These are phyloP conservation scores for rapeseed (Brassica napus) DNA, from an alignment of 345 rosid species.

Conservation along the genomic window Da-Ae NC_063442.1:40247001-40247500, in stretches of 20 bases:
- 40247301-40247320: constrained; percentile 87
- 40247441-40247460: background rate
- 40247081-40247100: background rate
- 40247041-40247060: constrained; percentile 52
- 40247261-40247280: constrained; percentile 8
- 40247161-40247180: constrained; percentile 89
- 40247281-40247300: background rate
- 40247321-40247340: constrained; percentile 84
- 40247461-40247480: background rate
- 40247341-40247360: constrained; percentile 90
- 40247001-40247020: constrained; percentile 86
- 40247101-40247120: constrained; percentile 79
- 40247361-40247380: constrained; percentile 95
- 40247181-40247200: constrained; percentile 90
- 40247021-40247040: constrained; percentile 75
- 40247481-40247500: constrained; percentile 83
- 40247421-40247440: constrained; percentile 13
- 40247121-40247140: constrained; percentile 85
- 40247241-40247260: constrained; percentile 4
- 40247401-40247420: constrained; percentile 91
- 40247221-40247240: constrained; percentile 79
- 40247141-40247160: constrained; percentile 88
- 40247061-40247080: background rate
- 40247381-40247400: constrained; percentile 89
- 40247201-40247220: constrained; percentile 88